Conservation (phyloP, 306 rosid species). For the Trifolium dubium region DNA sequence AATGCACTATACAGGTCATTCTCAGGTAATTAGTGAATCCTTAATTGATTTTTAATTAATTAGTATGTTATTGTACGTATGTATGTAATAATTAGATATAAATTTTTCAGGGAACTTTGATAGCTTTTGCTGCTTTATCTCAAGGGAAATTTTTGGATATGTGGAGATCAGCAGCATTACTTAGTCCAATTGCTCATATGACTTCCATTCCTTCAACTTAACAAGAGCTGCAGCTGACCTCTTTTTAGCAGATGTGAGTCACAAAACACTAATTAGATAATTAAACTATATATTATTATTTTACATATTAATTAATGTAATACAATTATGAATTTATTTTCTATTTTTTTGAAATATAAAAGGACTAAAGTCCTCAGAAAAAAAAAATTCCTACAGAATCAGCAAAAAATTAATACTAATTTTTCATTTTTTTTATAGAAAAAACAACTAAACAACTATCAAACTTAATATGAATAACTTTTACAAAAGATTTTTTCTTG, state of each 20-base stretch:
- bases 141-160: slow-evolving; percentile 48
- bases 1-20: slow-evolving; percentile 77
- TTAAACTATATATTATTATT: background rate
- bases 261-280: too few species aligned
- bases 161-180: slow-evolving; percentile 74
- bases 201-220: slow-evolving; percentile 57
- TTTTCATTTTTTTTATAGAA: too few species aligned
- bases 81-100: background rate
- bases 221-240: slow-evolving; percentile 56
- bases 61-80: too few species aligned
- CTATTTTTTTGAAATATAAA: background rate
- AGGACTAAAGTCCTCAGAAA: too few species aligned
- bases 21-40: slow-evolving; percentile 53
- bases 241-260: slow-evolving; percentile 60
- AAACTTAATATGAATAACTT: too few species aligned
- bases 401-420: too few species aligned
- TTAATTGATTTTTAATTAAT: background rate
- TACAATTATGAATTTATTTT: background rate
- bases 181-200: slow-evolving; percentile 80
- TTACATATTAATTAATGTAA: background rate
- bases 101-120: slow-evolving; percentile 70
- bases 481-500: too few species aligned
- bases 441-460: too few species aligned
- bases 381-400: too few species aligned
- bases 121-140: slow-evolving; percentile 66